Percentiles rank a stretch among this genome's conserved stretches.
Conservation (phyloP, 1,284 basidiomycete genomes). For the Trametes polyzona region DNA sequence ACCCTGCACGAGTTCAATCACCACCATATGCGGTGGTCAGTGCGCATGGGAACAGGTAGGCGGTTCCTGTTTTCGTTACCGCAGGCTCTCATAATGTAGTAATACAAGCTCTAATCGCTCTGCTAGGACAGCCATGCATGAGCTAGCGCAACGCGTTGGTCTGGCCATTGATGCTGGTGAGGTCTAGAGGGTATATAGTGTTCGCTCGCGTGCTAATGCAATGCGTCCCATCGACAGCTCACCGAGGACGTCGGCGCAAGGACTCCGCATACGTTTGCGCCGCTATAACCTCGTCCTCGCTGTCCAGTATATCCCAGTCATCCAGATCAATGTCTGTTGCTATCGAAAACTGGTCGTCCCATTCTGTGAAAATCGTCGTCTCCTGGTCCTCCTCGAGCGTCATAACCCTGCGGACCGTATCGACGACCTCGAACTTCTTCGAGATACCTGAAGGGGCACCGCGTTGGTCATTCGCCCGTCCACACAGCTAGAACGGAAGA, state of each 20-base stretch:
- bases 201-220: too few species aligned
- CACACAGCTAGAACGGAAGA: not conserved
- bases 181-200: not conserved
- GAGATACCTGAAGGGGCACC: not conserved
- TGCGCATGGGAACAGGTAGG: too few species aligned
- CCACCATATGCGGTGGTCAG: too few species aligned
- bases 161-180: too few species aligned
- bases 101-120: too few species aligned
- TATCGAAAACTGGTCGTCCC: not conserved
- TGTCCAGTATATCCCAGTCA: slow-evolving; percentile 7
- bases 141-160: too few species aligned
- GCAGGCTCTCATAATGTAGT: too few species aligned
- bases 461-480: not conserved
- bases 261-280: too few species aligned
- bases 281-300: not conserved
- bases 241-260: not conserved
- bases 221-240: not conserved
- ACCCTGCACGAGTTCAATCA: too few species aligned
- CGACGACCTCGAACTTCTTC: slow-evolving; percentile 13
- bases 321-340: not conserved
- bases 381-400: slow-evolving; percentile 12
- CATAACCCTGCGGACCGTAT: slow-evolving; percentile 13
- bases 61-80: too few species aligned
- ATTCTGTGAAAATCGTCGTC: too few species aligned
- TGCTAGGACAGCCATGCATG: too few species aligned